A percentile compares a stretch with the other conserved stretches of the same genome.
phyloP scores from a whole-genome alignment of 2,329 filamentous ascomycete species.

The Intubia oerlemansii region DNA sequence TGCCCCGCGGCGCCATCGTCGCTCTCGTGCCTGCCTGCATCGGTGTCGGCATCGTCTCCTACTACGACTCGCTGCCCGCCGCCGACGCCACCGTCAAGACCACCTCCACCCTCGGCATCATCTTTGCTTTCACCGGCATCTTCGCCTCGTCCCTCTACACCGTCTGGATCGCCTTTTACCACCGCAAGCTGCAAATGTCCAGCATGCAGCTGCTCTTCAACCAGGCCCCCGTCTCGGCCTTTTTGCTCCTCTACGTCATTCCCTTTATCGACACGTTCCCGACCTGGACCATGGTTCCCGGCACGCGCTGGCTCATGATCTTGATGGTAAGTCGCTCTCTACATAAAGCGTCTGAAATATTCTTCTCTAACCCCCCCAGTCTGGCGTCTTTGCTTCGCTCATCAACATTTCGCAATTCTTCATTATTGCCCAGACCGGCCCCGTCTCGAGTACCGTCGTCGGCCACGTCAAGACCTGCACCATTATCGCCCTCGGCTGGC shows the following conservation, averaged over 20 bases:
- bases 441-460: slow-evolving; percentile 43
- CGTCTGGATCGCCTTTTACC: slow-evolving; percentile 45
- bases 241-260: slow-evolving; percentile 42
- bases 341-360: too few relatives aligned
- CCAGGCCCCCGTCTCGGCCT: slow-evolving; percentile 40
- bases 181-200: slow-evolving; percentile 41
- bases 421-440: slow-evolving; percentile 38
- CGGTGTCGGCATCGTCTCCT: slow-evolving; percentile 44
- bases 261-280: slow-evolving; percentile 45
- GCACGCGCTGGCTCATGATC: slow-evolving; percentile 35
- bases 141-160: slow-evolving; percentile 47
- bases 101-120: slow-evolving; percentile 34
- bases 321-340: slow-evolving; percentile 23
- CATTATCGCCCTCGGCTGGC: slow-evolving; percentile 43
- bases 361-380: slow-evolving; percentile 23
- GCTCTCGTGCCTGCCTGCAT: slow-evolving; percentile 38
- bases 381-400: slow-evolving; percentile 37
- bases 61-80: slow-evolving; percentile 39
- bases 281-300: slow-evolving; percentile 26
- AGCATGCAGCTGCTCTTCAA: slow-evolving; percentile 51
- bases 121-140: slow-evolving; percentile 42
- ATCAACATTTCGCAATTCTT: slow-evolving; percentile 46
- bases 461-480: slow-evolving; percentile 45
- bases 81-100: slow-evolving; percentile 26
- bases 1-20: slow-evolving; percentile 30